Percentiles rank a stretch among this genome's conserved stretches.
Conservation (phyloP, 768 basidiomycete genomes). For the Sarcomyxa edulis region DNA sequence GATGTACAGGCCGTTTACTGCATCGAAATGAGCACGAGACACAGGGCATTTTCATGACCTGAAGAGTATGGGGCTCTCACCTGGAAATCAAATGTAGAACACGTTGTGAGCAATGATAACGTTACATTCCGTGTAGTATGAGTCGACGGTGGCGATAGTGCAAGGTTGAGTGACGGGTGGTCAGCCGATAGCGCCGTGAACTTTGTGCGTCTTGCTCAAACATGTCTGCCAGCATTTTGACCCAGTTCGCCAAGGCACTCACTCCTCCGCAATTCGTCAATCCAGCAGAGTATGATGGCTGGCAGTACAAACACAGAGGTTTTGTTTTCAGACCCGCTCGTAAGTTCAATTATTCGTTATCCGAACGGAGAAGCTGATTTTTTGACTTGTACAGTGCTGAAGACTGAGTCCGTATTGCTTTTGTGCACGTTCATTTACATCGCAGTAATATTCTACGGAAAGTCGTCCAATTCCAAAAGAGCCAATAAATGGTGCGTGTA, state of each 20-base stretch:
- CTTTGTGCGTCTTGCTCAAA: too few relatives aligned
- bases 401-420: conserved; percentile 60
- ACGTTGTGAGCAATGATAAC: too few relatives aligned
- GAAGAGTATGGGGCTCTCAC: too few relatives aligned
- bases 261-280: conserved; percentile 56
- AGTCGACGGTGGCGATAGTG: too few relatives aligned
- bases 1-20: too few relatives aligned
- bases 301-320: conserved; percentile 68
- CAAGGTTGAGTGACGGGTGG: too few relatives aligned
- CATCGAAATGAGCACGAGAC: too few relatives aligned
- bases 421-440: conserved; percentile 51
- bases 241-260: conserved; percentile 31
- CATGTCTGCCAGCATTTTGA: conserved; percentile 25
- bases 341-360: conserved; percentile 36
- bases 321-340: conserved; percentile 80
- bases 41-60: too few relatives aligned
- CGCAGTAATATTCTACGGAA: conserved; percentile 54
- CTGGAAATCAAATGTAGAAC: too few relatives aligned
- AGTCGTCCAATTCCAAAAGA: conserved; percentile 47
- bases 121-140: too few relatives aligned
- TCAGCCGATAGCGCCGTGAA: too few relatives aligned
- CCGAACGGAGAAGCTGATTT: too few relatives aligned
- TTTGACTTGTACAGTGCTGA: conserved; percentile 3
- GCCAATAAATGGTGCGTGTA: conserved; percentile 63
- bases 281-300: conserved; percentile 62